Evolutionary conservation across 2,329 filamentous ascomycete genomes (phyloP).

Genomic region (Lizonia empirigonia): DNA sequence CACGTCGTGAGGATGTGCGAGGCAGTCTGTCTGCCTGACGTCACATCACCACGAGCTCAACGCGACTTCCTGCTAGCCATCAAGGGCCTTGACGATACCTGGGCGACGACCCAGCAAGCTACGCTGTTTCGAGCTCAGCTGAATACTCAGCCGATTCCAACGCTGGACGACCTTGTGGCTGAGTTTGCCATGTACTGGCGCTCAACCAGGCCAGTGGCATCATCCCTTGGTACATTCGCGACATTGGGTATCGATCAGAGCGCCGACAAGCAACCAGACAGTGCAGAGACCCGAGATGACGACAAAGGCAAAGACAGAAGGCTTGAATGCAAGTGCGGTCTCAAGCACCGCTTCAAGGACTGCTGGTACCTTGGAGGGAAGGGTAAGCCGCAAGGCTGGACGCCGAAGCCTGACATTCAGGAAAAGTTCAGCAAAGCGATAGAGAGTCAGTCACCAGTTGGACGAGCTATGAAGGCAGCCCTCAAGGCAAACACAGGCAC

Average conservation of each 20-base stretch:
- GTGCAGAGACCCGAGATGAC: not conserved
- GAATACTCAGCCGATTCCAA: not conserved
- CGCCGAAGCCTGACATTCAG: constrained; percentile 4
- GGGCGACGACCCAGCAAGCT: too few species aligned
- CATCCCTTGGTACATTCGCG: constrained; percentile 7
- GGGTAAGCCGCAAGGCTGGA: constrained; percentile 6
- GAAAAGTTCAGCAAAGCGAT: constrained; percentile 5
- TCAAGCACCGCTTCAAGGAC: constrained; percentile 5
- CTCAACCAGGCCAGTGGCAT: constrained; percentile 6
- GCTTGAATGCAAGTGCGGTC: too few species aligned
- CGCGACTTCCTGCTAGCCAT: constrained; percentile 10
- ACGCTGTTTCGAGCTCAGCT: not conserved
- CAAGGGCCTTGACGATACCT: not conserved
- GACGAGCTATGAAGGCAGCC: constrained; percentile 9
- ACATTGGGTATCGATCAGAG: constrained; percentile 6
- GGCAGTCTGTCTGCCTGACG: too few species aligned
- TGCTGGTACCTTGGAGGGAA: constrained; percentile 6
- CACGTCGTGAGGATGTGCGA: too few species aligned
- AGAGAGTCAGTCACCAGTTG: not conserved
- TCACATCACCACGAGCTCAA: too few species aligned
- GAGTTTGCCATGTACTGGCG: constrained; percentile 9
- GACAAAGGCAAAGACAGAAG: constrained; percentile 5
- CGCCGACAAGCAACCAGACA: not conserved
- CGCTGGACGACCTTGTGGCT: constrained; percentile 2
- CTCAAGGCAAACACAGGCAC: too few species aligned